Evolutionary conservation across 2,329 filamentous ascomycete genomes (phyloP), one percentile per base, ranked within the genome.

Genomic region (Cercospora sojina): DNA sequence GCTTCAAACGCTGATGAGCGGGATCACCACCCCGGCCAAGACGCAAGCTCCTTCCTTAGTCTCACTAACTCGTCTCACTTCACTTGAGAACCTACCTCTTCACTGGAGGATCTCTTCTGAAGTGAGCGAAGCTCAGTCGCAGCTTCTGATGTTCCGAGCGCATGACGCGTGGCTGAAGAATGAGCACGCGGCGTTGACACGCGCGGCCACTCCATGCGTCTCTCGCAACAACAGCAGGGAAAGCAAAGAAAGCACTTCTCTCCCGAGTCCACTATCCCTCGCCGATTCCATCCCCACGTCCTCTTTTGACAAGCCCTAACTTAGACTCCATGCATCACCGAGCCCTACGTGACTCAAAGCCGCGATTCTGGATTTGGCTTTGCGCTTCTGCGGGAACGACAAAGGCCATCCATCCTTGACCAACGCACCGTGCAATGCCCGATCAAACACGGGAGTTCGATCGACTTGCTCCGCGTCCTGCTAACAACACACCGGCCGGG

Each of bases 151-250:
- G 31, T 32, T 32, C 4, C 13, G 3, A 0, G 27, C 53, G 12
- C 53, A 57, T 57, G 53, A 20, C 53, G 27, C 27, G 27, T 31
- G 18, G 27, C 27, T 13, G 53, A 23, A 31, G 31, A 23, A 56
- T 56, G 53, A 32, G 27, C 29, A 32, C 53, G 53, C 53, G 53
- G 53, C 53, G 53, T 32, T 57, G 53, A 31, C 53, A 35, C 53
- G 27, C 35, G 53, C 53, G 35, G 53, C 53, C 35, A 35, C 53
- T 12, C 53, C 35, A 57, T 57, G 53, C 29, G 18, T 27, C 27
- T 57, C 27, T 18, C 27, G 7, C 23, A 18, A 55, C 49, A 31
- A 5, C 27, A 31, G 13, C 51, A 27, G 23, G 27, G 23, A 7
- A 23, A 31, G 13, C 51, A 27, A 12, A n/a, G 23, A 7, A 23